A percentile compares a stretch with the other conserved stretches of the same genome.
These are phyloP conservation scores for Pholiota microspora DNA, from an alignment of 768 basidiomycete genomes.

Conservation along the genomic window DNA sequence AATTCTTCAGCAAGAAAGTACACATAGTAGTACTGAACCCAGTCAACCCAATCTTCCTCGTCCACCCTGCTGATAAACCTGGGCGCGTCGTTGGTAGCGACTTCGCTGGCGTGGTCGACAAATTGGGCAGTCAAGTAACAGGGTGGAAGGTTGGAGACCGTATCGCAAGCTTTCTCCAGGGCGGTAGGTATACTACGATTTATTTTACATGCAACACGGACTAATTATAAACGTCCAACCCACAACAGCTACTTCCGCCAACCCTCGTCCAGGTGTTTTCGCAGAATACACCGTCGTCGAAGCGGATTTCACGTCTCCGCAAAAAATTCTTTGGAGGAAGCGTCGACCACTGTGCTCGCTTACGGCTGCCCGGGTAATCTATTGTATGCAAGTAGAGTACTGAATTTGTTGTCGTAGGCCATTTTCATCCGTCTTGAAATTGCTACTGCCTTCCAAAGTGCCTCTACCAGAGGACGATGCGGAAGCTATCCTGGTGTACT, in stretches of 20 bases:
- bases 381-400: background rate
- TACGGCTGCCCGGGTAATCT: constrained; percentile 31
- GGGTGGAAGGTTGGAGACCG: constrained; percentile 30
- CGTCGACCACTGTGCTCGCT: constrained; percentile 30
- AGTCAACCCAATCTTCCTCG: constrained; percentile 29
- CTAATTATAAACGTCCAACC: no score
- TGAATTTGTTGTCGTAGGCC: constrained; percentile 16
- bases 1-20: constrained; percentile 24
- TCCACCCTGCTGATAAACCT: constrained; percentile 22
- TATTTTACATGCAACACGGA: background rate
- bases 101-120: constrained; percentile 31
- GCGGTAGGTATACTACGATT: constrained; percentile 20
- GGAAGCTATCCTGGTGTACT: constrained; percentile 30
- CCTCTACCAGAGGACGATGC: no score
- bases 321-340: constrained; percentile 29
- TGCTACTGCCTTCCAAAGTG: constrained; percentile 19
- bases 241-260: constrained; percentile 32
- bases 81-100: constrained; percentile 35
- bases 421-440: constrained; percentile 30
- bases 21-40: constrained; percentile 32
- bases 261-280: constrained; percentile 31
- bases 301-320: constrained; percentile 29
- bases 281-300: constrained; percentile 33
- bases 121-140: constrained; percentile 25
- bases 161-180: constrained; percentile 31